Evolutionary conservation across 306 rosid species (phyloP).

Genomic region (Vigna reflexopilosa): DNA sequence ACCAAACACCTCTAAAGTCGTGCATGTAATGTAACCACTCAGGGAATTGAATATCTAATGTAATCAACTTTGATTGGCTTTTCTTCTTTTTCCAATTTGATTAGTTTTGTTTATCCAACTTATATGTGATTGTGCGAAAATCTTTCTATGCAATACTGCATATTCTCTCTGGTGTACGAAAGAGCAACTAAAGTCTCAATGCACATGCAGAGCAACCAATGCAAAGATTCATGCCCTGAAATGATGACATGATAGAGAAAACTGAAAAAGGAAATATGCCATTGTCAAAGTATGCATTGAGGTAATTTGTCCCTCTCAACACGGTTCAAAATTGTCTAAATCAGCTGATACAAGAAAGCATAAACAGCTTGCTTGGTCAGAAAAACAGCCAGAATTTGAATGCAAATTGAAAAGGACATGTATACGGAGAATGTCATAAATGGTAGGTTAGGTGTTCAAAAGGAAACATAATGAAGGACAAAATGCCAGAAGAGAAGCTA

Average conservation of each 20-base stretch:
- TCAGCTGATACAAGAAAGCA: conserved; percentile 36
- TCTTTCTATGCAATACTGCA: conserved; percentile 20
- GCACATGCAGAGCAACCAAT: conserved; percentile 52
- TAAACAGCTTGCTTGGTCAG: conserved; percentile 41
- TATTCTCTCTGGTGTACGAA: conserved; percentile 27
- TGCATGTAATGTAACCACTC: too few relatives aligned
- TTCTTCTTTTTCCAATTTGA: neutral
- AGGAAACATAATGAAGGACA: conserved; percentile 9
- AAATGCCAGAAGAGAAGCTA: conserved; percentile 18
- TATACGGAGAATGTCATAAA: neutral
- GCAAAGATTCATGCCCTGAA: conserved; percentile 44
- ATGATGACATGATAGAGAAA: conserved; percentile 45
- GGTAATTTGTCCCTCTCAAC: conserved; percentile 43
- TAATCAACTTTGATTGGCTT: neutral
- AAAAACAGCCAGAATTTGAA: conserved; percentile 36
- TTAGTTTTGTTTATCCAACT: conserved; percentile 13
- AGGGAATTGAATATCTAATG: neutral
- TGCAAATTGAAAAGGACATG: conserved; percentile 41
- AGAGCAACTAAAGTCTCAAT: conserved; percentile 47
- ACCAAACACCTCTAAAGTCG: conserved; percentile 2
- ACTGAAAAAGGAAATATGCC: conserved; percentile 43
- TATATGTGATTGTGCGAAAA: conserved; percentile 1
- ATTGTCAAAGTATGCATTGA: conserved; percentile 40
- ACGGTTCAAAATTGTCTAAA: conserved; percentile 37
- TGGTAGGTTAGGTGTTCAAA: neutral